Base-by-base conservation (phyloP, 306 rosid genomes). In the Vigna reflexopilosa region DNA sequence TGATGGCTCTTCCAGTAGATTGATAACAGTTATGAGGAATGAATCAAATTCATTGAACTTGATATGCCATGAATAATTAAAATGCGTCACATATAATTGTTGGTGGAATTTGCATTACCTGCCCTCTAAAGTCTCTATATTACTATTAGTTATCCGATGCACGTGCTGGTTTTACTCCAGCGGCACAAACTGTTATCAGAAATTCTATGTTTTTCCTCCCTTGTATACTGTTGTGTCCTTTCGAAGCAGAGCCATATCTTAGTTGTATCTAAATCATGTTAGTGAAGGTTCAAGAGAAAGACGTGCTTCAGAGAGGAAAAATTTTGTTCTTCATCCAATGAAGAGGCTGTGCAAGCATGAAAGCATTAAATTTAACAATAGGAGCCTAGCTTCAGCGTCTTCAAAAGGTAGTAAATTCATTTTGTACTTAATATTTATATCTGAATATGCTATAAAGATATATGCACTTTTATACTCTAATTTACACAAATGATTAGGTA, bases 251-350 rank as follows among this genome's bases (percentile, higher is more conserved):
- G 34, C 52, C 58, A 50, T 54, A 67, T 70, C 45, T 34, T 69
- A 56, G 49, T 69, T 83, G 44, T 34, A 71, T 75, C 70, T 56
- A 62, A 67, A 34, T 48, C 55, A 7, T 76, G 63, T 51, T 44
- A 73, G 54, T 82, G 84, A 80, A 90, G 94, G 85, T 87, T 86
- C 86, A 75, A 71, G 87, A 78, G 87, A 69, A 68, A 88, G 76
- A 22, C 80, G 73, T 28, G 40, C 73, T 57, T 67, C 81, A 42
- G 82, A 84, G 85, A 77, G 82, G 70, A 70, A 85, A 70, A 80
- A 58, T 73, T 70, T 81, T 72, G 55, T 68, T 52, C 83, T 82
- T 79, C 88, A 48, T 77, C 86, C 93, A 47, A 67, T 80, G 65
- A 84, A 91, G 76, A 91, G 82, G 83, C 82, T 77, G 51, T 3